These are phyloP conservation scores for Fusarium floridanum DNA, from an alignment of 2,329 filamentous ascomycete genomes.

Conservation along the genomic window DNA sequence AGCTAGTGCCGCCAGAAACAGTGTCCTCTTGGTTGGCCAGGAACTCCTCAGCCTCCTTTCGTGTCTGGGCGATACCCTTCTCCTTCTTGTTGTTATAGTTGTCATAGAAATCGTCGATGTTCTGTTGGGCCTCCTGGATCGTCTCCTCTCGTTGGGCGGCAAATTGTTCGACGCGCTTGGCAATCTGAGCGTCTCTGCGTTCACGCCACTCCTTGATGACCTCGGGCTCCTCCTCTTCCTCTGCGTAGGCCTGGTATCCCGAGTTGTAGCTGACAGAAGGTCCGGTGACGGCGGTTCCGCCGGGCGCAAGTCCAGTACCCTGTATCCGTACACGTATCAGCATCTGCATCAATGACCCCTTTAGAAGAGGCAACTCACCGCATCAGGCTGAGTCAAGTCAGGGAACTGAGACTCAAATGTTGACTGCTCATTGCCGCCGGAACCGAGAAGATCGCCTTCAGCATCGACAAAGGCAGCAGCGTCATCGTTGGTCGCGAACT, in stretches of 20 bases:
- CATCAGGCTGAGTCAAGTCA: conserved; percentile 68
- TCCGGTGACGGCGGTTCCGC: conserved; percentile 74
- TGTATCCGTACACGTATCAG: conserved; percentile 34
- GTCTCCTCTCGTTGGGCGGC: conserved; percentile 86
- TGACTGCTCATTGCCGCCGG: conserved; percentile 66
- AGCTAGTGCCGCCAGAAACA: conserved; percentile 93
- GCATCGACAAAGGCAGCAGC: conserved; percentile 73
- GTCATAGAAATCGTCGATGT: conserved; percentile 99
- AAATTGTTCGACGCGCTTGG: conserved; percentile 87
- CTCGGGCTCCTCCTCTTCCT: conserved; percentile 86
- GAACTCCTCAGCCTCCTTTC: conserved; percentile 94
- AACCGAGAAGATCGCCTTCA: conserved; percentile 79
- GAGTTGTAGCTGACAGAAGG: conserved; percentile 73
- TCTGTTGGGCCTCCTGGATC: conserved; percentile 88
- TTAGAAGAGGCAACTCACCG: conserved; percentile 46
- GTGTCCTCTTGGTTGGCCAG: conserved; percentile 90
- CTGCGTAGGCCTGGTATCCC: conserved; percentile 68
- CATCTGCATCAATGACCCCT: neutral
- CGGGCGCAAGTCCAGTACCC: conserved; percentile 48
- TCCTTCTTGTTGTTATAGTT: conserved; percentile 99
- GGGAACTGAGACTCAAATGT: conserved; percentile 92
- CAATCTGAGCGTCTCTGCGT: conserved; percentile 84
- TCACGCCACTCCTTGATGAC: conserved; percentile 94
- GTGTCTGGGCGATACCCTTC: conserved; percentile 89
- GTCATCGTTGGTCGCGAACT: conserved; percentile 86